Conservation (phyloP, 176 grass and related monocot genomes). For the Microstegium vimineum region DNA sequence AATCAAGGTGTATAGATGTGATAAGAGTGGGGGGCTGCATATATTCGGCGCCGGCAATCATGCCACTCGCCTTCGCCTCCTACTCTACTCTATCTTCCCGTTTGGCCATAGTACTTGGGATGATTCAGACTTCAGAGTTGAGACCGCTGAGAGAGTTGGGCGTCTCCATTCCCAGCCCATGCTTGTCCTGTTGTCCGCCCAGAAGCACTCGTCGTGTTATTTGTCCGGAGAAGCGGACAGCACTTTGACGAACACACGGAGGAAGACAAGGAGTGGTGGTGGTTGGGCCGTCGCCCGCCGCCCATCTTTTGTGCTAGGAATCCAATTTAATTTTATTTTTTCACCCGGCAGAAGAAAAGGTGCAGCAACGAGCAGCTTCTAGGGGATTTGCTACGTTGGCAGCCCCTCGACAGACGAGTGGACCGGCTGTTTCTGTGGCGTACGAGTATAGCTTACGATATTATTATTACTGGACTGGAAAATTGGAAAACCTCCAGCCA, state of each 20-base stretch:
- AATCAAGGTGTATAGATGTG: neutral
- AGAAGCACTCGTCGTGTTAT: neutral
- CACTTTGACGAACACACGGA: neutral
- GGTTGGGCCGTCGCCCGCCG: neutral
- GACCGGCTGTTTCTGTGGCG: neutral
- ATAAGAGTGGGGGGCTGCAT: neutral
- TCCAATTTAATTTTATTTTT: neutral
- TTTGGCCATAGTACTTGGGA: neutral
- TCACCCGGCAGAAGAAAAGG: neutral
- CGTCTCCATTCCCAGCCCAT: slow-evolving; percentile 9
- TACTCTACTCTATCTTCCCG: neutral
- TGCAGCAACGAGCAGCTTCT: neutral
- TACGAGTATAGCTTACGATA: neutral
- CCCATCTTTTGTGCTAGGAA: neutral
- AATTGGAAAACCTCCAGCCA: neutral
- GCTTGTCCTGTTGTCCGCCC: neutral
- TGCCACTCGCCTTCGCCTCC: neutral
- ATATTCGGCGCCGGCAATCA: slow-evolving; percentile 12
- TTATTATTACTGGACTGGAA: neutral
- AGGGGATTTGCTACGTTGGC: neutral
- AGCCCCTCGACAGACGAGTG: neutral
- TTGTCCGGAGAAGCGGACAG: slow-evolving; percentile 15
- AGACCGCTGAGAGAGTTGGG: neutral
- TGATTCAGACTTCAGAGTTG: neutral
- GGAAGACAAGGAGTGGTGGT: slow-evolving; percentile 18